Evolutionary conservation across 352 stramenopile species (phyloP).

Genomic region (Globisporangium echinulatum): DNA sequence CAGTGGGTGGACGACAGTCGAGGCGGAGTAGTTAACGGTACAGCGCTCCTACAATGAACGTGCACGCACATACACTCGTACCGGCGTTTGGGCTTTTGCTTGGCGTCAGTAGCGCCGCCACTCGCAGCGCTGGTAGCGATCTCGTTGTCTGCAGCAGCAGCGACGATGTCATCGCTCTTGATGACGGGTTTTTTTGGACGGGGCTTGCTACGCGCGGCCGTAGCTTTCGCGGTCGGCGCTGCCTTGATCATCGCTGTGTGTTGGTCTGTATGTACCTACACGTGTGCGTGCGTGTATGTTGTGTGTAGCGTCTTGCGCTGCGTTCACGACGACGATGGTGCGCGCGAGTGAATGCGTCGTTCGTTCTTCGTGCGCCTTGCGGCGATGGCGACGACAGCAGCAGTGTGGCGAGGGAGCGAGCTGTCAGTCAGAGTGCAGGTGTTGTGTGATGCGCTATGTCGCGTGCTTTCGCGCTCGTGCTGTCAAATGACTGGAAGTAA

Average conservation of each 20-base stretch:
- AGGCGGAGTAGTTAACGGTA: too few species aligned
- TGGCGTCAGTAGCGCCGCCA: constrained; percentile 8
- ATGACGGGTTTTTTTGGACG: constrained; percentile 13
- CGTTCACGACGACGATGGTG: neutral
- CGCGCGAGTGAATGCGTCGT: neutral
- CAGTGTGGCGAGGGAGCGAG: too few species aligned
- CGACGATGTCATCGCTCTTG: constrained; percentile 1
- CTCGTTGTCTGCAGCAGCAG: neutral
- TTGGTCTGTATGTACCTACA: neutral
- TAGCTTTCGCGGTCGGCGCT: neutral
- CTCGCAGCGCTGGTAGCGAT: constrained; percentile 1
- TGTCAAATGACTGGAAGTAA: too few species aligned
- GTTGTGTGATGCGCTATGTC: too few species aligned
- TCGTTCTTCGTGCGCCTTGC: neutral
- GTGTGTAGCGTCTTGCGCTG: neutral
- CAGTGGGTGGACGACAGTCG: neutral
- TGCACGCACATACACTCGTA: constrained; percentile 5
- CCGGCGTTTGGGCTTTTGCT: constrained; percentile 39
- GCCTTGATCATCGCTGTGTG: constrained; percentile 15
- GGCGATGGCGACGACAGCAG: too few species aligned
- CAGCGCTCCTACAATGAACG: neutral
- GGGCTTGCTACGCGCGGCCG: constrained; percentile 5
- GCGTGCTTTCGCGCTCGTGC: too few species aligned
- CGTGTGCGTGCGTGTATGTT: neutral
- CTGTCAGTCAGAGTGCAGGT: too few species aligned